phyloP scores from a whole-genome alignment of 345 rosid species.

The Litchi chinensis region DNA sequence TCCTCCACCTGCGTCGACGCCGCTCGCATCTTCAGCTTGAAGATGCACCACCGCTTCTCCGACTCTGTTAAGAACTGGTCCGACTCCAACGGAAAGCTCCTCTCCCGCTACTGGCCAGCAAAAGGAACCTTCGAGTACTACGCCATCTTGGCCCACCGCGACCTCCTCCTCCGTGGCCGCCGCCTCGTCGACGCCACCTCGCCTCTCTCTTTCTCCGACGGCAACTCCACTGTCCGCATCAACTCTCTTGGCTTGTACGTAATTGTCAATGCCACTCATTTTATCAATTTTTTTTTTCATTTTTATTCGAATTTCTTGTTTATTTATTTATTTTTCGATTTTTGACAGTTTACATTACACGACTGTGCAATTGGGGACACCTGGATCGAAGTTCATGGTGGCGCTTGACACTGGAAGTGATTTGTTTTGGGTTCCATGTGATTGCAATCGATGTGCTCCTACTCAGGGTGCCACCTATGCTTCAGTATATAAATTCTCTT shows the following conservation, averaged over 20 bases:
- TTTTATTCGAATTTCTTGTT: slow-evolving; percentile 18
- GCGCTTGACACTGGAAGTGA: slow-evolving; percentile 91
- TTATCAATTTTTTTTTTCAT: not conserved
- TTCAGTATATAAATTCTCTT: slow-evolving; percentile 50
- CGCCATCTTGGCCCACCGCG: slow-evolving; percentile 63
- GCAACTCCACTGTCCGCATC: slow-evolving; percentile 71
- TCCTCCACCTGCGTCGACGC: slow-evolving; percentile 27
- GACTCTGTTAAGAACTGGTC: slow-evolving; percentile 64
- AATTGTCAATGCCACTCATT: not conserved
- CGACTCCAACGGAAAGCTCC: slow-evolving; percentile 33
- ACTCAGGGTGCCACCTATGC: slow-evolving; percentile 57
- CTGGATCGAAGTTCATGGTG: slow-evolving; percentile 85
- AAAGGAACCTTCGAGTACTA: slow-evolving; percentile 74
- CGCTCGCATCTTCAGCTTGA: slow-evolving; percentile 70
- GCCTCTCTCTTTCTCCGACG: slow-evolving; percentile 61
- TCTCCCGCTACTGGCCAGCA: slow-evolving; percentile 49
- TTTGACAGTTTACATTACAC: slow-evolving; percentile 76
- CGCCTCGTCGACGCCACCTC: slow-evolving; percentile 65
- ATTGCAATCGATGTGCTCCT: slow-evolving; percentile 74
- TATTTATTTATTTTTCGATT: not conserved
- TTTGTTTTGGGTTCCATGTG: slow-evolving; percentile 94
- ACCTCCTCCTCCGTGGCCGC: slow-evolving; percentile 59
- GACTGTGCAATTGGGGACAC: slow-evolving; percentile 82
- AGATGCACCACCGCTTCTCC: slow-evolving; percentile 84
- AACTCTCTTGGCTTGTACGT: slow-evolving; percentile 83